A percentile compares a stretch with the other conserved stretches of the same genome.
phyloP scores from a whole-genome alignment of 768 basidiomycete species.

The Cyclocybe aegerita region DNA sequence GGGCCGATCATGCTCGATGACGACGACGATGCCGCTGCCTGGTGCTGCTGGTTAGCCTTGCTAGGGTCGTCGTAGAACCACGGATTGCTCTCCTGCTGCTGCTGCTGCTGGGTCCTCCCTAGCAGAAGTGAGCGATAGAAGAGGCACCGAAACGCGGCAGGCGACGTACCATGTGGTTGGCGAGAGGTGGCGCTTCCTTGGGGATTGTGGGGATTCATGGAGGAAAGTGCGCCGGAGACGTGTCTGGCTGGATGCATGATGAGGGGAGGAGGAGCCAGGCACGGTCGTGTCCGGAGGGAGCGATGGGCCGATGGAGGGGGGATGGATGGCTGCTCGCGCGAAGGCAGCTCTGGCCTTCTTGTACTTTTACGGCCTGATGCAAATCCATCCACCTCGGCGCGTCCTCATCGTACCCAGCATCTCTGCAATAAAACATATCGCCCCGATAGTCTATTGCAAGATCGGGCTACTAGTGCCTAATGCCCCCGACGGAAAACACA shows the following conservation, averaged over 20 bases:
- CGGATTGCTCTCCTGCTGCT: constrained; percentile 1
- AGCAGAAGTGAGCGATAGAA: background rate
- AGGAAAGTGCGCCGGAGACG: constrained; percentile 28
- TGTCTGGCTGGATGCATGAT: constrained; percentile 32
- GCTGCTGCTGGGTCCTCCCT: constrained; percentile 7
- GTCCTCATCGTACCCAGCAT: too few species aligned
- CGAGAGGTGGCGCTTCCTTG: constrained; percentile 20
- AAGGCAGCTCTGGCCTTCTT: too few species aligned
- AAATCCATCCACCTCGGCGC: too few species aligned
- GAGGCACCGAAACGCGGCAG: constrained; percentile 22
- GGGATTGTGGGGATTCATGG: constrained; percentile 20
- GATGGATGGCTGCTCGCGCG: background rate
- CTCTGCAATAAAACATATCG: too few species aligned
- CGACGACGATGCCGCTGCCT: constrained; percentile 18
- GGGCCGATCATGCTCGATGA: constrained; percentile 54
- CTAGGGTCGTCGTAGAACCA: constrained; percentile 20
- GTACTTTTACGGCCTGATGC: too few species aligned
- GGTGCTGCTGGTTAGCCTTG: constrained; percentile 7
- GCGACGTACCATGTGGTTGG: constrained; percentile 19
- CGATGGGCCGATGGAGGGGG: background rate
- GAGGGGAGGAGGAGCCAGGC: background rate
- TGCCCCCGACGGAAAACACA: too few species aligned
- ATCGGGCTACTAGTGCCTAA: too few species aligned
- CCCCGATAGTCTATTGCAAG: too few species aligned
- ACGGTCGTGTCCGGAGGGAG: background rate